Evolutionary conservation across 2,329 filamentous ascomycete genomes (phyloP).

Genomic region (Teratosphaeriaceae sp.): DNA sequence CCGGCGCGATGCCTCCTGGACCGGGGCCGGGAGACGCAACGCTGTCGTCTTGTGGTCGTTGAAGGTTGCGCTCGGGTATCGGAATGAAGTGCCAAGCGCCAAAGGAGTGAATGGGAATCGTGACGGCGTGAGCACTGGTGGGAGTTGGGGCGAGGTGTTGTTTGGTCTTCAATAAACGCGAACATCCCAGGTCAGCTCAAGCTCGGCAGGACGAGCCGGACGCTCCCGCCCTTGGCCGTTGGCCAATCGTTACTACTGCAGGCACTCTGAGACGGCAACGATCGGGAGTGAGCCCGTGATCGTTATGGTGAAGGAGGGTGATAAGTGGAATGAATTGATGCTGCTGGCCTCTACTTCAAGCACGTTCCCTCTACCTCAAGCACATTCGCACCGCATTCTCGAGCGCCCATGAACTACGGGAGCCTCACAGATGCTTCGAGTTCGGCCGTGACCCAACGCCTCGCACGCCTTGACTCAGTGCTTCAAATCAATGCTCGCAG

Average conservation of each 20-base stretch:
- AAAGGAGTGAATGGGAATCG: conserved; percentile 28
- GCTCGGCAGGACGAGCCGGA: not conserved
- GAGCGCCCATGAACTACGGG: not conserved
- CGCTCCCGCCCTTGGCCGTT: no score
- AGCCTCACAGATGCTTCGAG: no score
- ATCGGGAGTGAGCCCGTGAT: no score
- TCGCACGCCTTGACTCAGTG: no score
- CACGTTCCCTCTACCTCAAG: not conserved
- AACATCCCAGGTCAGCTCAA: not conserved
- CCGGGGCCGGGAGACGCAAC: conserved; percentile 1
- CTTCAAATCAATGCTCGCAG: not conserved
- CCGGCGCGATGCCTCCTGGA: conserved; percentile 13
- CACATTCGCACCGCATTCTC: not conserved
- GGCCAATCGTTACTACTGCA: no score
- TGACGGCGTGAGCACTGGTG: conserved; percentile 20
- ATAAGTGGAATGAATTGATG: not conserved
- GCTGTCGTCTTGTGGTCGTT: conserved; percentile 4
- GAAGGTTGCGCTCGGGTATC: conserved; percentile 11
- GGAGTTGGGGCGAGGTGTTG: conserved; percentile 23
- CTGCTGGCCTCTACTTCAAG: not conserved
- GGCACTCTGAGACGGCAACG: not conserved
- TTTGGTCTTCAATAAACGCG: conserved; percentile 3
- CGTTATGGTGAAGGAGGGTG: not conserved
- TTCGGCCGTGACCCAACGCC: no score
- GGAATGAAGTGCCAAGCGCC: conserved; percentile 10